Base-by-base conservation (phyloP, 306 rosid species). In the Castanea mollissima region DNA sequence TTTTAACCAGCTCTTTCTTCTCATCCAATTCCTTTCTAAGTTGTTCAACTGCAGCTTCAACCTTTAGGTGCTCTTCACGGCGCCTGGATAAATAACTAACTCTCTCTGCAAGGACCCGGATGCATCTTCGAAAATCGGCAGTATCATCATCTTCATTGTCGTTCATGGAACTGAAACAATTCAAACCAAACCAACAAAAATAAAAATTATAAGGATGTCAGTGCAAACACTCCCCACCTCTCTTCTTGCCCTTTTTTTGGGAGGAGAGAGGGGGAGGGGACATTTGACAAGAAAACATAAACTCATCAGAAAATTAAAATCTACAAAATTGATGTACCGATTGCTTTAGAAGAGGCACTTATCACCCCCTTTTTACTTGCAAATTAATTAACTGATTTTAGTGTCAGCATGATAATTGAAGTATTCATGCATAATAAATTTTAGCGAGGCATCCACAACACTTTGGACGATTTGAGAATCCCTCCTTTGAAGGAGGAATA, bases 131-230 rank as follows among this genome's bases (percentile, higher is more conserved):
- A 76, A 93, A 96, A 74, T 93, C 98, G 7, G 83, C 86, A 55
- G 93, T 85, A 74, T 88, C 98, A 73, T 91, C 96, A 83, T 93
- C 98, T 74, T 93, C 97, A 74, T 88, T 96, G 84, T 91, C 97
- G 52, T 83, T 90, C 44, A 85, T 79, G 65, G 97, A 88, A 78
- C 98, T 96, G 96, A 79, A 86, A 89, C 56, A 76, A 79, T 67
- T 64, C 58, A 73, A 80, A 76, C 58, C 75, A 77, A 51, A 59
- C 3, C n/a, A 14, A 71, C 55, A 29, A 73, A 63, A 70, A 79
- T 35, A 67, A 82, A 74, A 73, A 52, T 63, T 69, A 79, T 41
- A 67, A 83, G 51, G 55, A 54, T 19, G 72, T 65, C 79, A 70
- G 44, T 62, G 62, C 55, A 68, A 55, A 41, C 46, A 41, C 11